Evolutionary conservation across 257 asterid species (phyloP).

Genomic region (Plectranthus barbatus): DNA sequence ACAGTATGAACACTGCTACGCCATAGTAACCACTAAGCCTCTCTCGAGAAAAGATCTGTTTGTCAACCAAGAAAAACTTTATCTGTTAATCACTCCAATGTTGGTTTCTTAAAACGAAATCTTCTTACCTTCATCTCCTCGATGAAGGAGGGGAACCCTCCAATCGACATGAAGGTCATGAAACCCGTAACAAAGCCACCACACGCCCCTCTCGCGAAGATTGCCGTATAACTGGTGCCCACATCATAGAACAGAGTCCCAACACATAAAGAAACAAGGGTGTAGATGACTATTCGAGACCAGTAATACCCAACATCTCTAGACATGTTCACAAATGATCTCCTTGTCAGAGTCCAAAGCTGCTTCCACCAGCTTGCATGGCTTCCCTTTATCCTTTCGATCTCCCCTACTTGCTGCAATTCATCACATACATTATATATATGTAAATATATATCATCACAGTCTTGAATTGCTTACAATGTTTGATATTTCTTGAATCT

Average conservation of each 20-base stretch:
- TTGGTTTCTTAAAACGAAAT: neutral
- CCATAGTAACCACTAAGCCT: slow-evolving; percentile 90
- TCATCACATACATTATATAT: neutral
- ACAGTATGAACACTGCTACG: slow-evolving; percentile 59
- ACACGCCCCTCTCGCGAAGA: slow-evolving; percentile 91
- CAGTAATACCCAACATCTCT: slow-evolving; percentile 89
- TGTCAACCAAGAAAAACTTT: too few relatives aligned
- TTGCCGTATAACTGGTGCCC: slow-evolving; percentile 78
- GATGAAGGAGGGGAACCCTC: slow-evolving; percentile 96
- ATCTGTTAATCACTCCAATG: too few relatives aligned
- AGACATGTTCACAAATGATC: slow-evolving; percentile 77
- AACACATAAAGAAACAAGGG: slow-evolving; percentile 57
- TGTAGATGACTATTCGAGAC: slow-evolving; percentile 75
- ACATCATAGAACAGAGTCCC: slow-evolving; percentile 90
- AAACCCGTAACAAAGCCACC: slow-evolving; percentile 89
- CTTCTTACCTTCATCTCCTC: slow-evolving; percentile 88
- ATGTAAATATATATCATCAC: too few relatives aligned
- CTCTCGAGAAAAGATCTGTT: slow-evolving; percentile 69
- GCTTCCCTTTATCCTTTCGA: slow-evolving; percentile 58
- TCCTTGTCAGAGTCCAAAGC: slow-evolving; percentile 55
- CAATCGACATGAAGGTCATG: slow-evolving; percentile 99
- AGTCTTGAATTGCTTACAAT: slow-evolving; percentile 28
- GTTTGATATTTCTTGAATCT: slow-evolving; percentile 40
- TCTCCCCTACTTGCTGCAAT: slow-evolving; percentile 50
- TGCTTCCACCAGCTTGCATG: slow-evolving; percentile 90